A percentile compares a stretch with the other conserved stretches of the same genome.
Evolutionary conservation across 1,284 basidiomycete genomes (phyloP).

Genomic region (Sanguinoderma infundibulare): DNA sequence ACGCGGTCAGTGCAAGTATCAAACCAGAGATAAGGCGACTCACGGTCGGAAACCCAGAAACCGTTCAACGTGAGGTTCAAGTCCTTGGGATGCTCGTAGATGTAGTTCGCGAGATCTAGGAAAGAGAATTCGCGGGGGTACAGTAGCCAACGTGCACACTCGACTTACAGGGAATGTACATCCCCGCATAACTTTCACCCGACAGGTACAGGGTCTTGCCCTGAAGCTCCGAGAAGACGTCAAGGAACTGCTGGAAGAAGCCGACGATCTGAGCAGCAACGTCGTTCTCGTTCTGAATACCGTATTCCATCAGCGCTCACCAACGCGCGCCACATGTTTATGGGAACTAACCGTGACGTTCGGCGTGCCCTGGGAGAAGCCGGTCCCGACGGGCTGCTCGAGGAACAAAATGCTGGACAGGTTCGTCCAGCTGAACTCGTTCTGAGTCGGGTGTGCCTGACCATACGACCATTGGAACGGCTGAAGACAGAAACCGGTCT

Average conservation of each 20-base stretch:
- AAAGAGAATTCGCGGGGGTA: too few relatives aligned
- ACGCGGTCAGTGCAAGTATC: constrained; percentile 35
- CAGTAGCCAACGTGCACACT: background rate
- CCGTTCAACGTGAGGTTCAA: constrained; percentile 67
- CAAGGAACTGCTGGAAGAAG: constrained; percentile 76
- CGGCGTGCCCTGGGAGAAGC: constrained; percentile 77
- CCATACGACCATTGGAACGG: constrained; percentile 73
- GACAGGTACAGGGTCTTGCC: constrained; percentile 69
- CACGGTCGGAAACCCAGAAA: constrained; percentile 76
- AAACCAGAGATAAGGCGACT: constrained; percentile 27
- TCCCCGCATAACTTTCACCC: constrained; percentile 73
- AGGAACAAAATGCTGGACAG: constrained; percentile 80
- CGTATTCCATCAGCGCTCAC: background rate
- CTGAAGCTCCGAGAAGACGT: constrained; percentile 73
- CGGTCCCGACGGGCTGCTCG: constrained; percentile 86
- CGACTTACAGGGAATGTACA: constrained; percentile 60
- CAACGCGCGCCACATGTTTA: constrained; percentile 14
- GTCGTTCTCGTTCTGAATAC: constrained; percentile 64
- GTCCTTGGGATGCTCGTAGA: constrained; percentile 58
- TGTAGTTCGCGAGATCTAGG: constrained; percentile 74
- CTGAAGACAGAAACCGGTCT: constrained; percentile 37
- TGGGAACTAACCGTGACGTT: constrained; percentile 53
- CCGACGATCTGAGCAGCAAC: constrained; percentile 67
- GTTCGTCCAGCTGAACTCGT: constrained; percentile 83
- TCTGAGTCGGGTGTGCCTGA: constrained; percentile 65